Evolutionary conservation across 768 basidiomycete genomes (phyloP), one percentile per base, ranked within the genome.

Genomic region (Auriculariales sp.): DNA sequence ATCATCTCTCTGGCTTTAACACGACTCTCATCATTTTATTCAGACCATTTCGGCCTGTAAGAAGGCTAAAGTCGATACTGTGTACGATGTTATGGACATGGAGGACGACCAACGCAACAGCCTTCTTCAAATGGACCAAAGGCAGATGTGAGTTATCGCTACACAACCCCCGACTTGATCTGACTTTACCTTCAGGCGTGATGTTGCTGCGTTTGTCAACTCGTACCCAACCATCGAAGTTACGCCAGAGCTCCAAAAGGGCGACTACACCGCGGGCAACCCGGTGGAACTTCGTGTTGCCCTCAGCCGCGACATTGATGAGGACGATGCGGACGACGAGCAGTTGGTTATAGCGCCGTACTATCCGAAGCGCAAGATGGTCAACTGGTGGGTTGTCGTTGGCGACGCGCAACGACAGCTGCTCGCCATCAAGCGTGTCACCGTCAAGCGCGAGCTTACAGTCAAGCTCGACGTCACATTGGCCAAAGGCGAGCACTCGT

Each of bases 51-150:
- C 79, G 58, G 78, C 92, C 9, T 97, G 92, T 70, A 85, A 85
- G 60, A 77, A 72, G 0, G 84, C 81, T 5, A 76, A 76, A 6
- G 71, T 95, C 49, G 88, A 90, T 52, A 85, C 87, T 1, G 92
- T 99, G 0, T 95, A 97, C 62, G 95, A 98, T 61, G 75, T 98
- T 54, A 95, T 97, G 88, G 95, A 98, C 63, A 80, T 98, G 79
- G 95, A 98, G 60, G 94, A 97, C 57, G 83, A 86, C 52, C 74
- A 87, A 59, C 77, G 95, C 30, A 86, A 78, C 50, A 69, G 79
- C 49, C 67, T 97, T 22, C 66, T 98, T 27, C 79, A 83, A 58
- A 91, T 99, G 88, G 78, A 81, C 49, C 70, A 81, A 1, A 68
- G 73, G 32, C 86, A 95, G 62, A 89, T 98, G 90, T 90, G 64